Evolutionary conservation across 768 basidiomycete genomes (phyloP).

Genomic region (Podaxis pistillaris): DNA sequence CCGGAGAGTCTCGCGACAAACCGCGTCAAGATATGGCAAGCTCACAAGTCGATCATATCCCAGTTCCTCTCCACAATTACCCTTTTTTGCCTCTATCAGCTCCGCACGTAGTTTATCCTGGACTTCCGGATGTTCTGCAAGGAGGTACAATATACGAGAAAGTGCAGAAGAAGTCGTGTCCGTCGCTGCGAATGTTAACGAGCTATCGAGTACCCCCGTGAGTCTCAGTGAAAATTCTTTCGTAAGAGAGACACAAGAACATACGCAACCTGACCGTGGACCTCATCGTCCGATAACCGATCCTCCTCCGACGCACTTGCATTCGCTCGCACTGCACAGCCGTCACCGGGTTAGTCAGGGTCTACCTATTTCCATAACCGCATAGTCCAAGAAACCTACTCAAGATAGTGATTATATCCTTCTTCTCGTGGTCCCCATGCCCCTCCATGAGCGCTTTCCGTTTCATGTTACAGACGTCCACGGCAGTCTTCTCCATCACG

Average conservation of each 20-base stretch:
- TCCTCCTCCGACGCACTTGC: constrained; percentile 29
- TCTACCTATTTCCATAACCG: neutral
- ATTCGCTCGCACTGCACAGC: constrained; percentile 18
- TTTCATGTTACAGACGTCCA: constrained; percentile 33
- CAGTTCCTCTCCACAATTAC: constrained; percentile 24
- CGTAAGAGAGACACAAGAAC: neutral
- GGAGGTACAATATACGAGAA: constrained; percentile 29
- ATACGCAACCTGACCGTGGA: constrained; percentile 26
- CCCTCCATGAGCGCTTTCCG: constrained; percentile 30
- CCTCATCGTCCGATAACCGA: constrained; percentile 31
- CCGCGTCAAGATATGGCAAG: constrained; percentile 39
- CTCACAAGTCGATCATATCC: constrained; percentile 34
- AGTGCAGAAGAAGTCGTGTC: constrained; percentile 43
- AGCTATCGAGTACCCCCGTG: constrained; percentile 18
- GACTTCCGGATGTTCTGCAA: constrained; percentile 32
- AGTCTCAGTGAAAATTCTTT: neutral
- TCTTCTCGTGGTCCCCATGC: constrained; percentile 21
- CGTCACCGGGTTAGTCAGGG: neutral
- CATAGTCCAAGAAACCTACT: constrained; percentile 25
- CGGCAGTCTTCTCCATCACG: constrained; percentile 31
- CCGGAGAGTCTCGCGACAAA: constrained; percentile 39
- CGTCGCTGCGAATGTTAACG: constrained; percentile 38
- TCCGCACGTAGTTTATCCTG: constrained; percentile 39
- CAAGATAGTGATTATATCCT: constrained; percentile 43
- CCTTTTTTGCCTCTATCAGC: constrained; percentile 26